Evolutionary conservation across 164 flowering plant genomes (phyloP), one percentile per base, ranked within the genome.

Genomic region (Umbellularia californica): DNA sequence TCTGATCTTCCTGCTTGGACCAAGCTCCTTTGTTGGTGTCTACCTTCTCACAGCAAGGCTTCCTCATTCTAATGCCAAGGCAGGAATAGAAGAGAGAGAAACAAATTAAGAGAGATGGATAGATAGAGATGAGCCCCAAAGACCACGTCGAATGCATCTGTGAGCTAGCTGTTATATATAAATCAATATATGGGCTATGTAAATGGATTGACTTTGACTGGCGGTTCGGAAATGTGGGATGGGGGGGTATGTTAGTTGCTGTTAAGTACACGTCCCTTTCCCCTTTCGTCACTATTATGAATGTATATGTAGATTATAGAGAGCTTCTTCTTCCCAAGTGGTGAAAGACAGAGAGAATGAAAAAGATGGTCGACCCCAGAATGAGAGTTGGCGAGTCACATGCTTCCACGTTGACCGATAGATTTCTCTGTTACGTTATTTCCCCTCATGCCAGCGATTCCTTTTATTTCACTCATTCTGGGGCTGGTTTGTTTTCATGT

Each of bases 1-100:
- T 87, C 80, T 84, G 86, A 74, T 89, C 92, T 78, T 89, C 92
- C 82, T 89, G 88, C 83, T 85, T 87, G 13, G 92, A 83, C 92
- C 92, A 89, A 11, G 90, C 90, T 73, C 92, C 92, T 76, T 85
- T 87, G 78, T 85, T 86, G 2, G 77, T 85, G 73, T 81, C 85
- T 72, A 81, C 82, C 77, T 85, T 89, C 22, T 86, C 87, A 74
- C 89, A 89, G 64, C 88, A 87, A 50, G 92, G 89, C 52, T 82
- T 86, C 80, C 92, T 87, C 91, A 88, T 87, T 17, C 13, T 27
- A 33, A 50, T 19, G 69, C 27, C 52, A 50, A 65, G 24, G 63
- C 64, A 69, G 35, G 66, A 47, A n/a, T 24, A 22, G 51, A 55
- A 30, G 27, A 55, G 69, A 33, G 41, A 12, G 24, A 17, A n/a